Base-by-base conservation (phyloP, 2,329 filamentous ascomycete species). In the Penicillium oxalicum region DNA sequence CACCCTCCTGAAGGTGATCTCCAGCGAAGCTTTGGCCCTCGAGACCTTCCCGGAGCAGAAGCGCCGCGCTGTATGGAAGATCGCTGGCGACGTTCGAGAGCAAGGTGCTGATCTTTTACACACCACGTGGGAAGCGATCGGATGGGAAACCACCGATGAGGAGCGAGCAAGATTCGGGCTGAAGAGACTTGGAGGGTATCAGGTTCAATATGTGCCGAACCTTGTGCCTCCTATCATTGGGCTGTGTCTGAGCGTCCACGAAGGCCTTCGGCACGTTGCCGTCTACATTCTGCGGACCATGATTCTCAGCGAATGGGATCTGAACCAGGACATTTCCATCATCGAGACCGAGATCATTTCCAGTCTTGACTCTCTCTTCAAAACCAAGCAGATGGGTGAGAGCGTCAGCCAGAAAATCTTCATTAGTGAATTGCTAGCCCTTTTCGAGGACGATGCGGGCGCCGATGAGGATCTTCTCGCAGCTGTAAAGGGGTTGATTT, bases 21-120 rank as follows among this genome's bases (percentile, higher is more conserved):
- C 88, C 4, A 96, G 90, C 61, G 84, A 91, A 33, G 88, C 86
- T 0, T 78, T 98, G 18, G 91, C 93, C 0, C 78, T 98, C 34
- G 93, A 98, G 66, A 95, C 91, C 0, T 97, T 96, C 64, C 90
- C 93, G 0, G 94, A 98, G 67, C 93, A 98, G 71, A 98, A 97
- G 72, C 79, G 93, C 40, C 78, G 93, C 47, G 91, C 93, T 0
- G 91, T 97, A 1, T 98, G 94, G 93, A 98, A 97, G 73, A 96
- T 98, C 64, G 93, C 91, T 4, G 93, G 93, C 5, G 94, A 98
- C 70, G 89, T 98, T 44, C 81, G 93, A 48, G 91, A 97, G 67
- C 81, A 89, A 56, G 93, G 94, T 12, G 91, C 93, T 4, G 87
- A 91, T 44, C 76, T 98, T 7, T 74, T 98, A 32, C 82, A 86